A percentile compares a stretch with the other conserved stretches of the same genome.
phyloP scores from a whole-genome alignment of 2,329 filamentous ascomycete genomes.

The Ophiostoma australiae region DNA sequence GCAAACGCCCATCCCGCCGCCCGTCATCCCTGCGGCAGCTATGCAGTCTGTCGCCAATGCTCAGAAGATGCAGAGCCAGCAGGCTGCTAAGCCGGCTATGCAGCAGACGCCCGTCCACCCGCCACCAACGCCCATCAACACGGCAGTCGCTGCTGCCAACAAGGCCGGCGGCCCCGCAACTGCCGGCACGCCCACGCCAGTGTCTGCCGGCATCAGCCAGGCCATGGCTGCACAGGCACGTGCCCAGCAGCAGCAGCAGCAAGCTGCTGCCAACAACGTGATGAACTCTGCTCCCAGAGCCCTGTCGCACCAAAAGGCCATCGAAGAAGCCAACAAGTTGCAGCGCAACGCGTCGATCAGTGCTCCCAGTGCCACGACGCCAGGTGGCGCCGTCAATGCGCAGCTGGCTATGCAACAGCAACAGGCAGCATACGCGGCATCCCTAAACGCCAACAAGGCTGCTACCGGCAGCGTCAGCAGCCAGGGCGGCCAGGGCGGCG shows the following conservation, averaged over 20 bases:
- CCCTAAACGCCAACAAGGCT: background rate
- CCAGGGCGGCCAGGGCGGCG: constrained; percentile 4
- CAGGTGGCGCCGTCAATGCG: constrained; percentile 15
- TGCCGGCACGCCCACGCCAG: constrained; percentile 46
- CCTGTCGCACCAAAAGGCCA: constrained; percentile 47
- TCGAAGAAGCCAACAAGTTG: constrained; percentile 44
- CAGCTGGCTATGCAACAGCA: constrained; percentile 46
- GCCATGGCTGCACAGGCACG: constrained; percentile 6
- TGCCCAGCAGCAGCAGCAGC: constrained; percentile 16
- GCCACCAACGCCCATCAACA: constrained; percentile 45
- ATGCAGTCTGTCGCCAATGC: constrained; percentile 23
- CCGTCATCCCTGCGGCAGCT: constrained; percentile 26
- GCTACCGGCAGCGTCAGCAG: constrained; percentile 13
- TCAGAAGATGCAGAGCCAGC: constrained; percentile 26
- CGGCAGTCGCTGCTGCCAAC: constrained; percentile 40
- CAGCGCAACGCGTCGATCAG: constrained; percentile 2
- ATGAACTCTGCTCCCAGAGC: constrained; percentile 40
- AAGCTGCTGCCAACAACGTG: constrained; percentile 6
- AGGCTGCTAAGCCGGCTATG: constrained; percentile 27
- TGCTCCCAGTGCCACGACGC: constrained; percentile 11
- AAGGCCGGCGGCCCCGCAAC: constrained; percentile 34
- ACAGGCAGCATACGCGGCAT: constrained; percentile 46
- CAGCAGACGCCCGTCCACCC: constrained; percentile 29
- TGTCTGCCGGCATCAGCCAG: constrained; percentile 32
- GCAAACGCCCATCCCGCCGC: constrained; percentile 29